A percentile compares a stretch with the other conserved stretches of the same genome.
These are phyloP conservation scores for Capsicum baccatum DNA, from an alignment of 257 asterid species.

Conservation along the genomic window DNA sequence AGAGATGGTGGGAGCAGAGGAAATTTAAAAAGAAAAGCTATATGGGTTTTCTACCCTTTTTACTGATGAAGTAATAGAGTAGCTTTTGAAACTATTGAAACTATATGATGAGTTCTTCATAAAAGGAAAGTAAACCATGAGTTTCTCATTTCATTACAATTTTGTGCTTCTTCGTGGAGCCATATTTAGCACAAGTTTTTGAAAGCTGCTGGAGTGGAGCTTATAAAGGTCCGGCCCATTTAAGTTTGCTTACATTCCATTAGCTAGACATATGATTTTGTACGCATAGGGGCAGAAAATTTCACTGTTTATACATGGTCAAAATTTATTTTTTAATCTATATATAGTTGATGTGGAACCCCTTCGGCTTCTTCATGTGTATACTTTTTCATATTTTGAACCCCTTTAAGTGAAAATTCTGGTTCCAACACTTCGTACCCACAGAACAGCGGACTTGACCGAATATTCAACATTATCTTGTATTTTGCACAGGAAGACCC, in stretches of 20 bases:
- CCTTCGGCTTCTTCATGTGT: too few species aligned
- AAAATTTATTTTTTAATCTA: too few species aligned
- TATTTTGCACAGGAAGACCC: conserved; percentile 65
- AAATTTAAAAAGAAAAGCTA: neutral
- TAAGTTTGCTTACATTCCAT: neutral
- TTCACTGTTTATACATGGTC: too few species aligned
- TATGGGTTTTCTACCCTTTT: neutral
- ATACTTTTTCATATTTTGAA: too few species aligned
- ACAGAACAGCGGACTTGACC: neutral
- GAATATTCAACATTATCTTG: conserved; percentile 23
- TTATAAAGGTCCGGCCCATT: neutral
- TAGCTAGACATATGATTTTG: neutral
- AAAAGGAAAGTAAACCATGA: neutral
- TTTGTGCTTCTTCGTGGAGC: neutral
- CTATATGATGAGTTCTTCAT: neutral
- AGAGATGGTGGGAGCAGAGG: neutral
- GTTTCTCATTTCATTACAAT: neutral
- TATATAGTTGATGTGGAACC: too few species aligned
- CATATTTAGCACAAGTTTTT: neutral
- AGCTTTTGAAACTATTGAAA: neutral
- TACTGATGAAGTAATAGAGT: conserved; percentile 1
- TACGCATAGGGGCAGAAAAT: too few species aligned
- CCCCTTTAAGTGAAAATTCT: too few species aligned
- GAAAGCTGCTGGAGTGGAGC: neutral
- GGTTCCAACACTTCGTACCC: too few species aligned